Base-by-base conservation (phyloP, 306 rosid genomes). In the Alnus glutinosa region DNA sequence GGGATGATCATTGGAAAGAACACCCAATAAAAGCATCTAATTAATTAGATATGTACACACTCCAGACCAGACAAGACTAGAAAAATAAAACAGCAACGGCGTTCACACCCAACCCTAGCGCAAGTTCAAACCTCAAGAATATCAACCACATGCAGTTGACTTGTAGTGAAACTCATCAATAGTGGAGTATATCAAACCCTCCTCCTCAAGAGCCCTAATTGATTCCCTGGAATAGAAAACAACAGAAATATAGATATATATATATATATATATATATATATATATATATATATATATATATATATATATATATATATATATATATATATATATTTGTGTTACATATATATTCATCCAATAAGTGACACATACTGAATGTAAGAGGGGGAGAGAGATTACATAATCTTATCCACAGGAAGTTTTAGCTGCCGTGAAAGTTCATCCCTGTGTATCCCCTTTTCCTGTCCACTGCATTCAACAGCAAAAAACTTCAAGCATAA, bases 131-230 rank as follows among this genome's bases (percentile, higher is more conserved):
- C 37, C 8, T 4, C 68, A 47, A 10, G 50, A 51, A 48, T 46
- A 50, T 58, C 63, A 52, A 37, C 86, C 55, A 62, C 78, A 78
- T 86, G 87, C 86, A 77, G 94, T 92, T 77, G 85, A 84, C 83
- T 95, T 95, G 90, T 81, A 95, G 78, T 95, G 99, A 85, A 77
- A 85, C 75, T 95, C 99, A 76, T 95, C 99, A 18, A 88, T 88
- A 71, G 99, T 95, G 75, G 98, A 91, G 88, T 93, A 95, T 64
- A 93, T 86, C 34, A 85, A 28, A 73, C 99, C 98, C 34, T 95
- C 99, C 9, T 90, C 96, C 80, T 90, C 94, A 52, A 91, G 97
- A 55, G 92, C 49, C 81, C 85, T 89, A 30, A 95, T 83, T 15
- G 94, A 85, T 58, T 89, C 86, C 91, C 99, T 93, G 91, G 51